Evolutionary conservation across 768 basidiomycete species (phyloP).

Genomic region (Podaxis mareebaensis): DNA sequence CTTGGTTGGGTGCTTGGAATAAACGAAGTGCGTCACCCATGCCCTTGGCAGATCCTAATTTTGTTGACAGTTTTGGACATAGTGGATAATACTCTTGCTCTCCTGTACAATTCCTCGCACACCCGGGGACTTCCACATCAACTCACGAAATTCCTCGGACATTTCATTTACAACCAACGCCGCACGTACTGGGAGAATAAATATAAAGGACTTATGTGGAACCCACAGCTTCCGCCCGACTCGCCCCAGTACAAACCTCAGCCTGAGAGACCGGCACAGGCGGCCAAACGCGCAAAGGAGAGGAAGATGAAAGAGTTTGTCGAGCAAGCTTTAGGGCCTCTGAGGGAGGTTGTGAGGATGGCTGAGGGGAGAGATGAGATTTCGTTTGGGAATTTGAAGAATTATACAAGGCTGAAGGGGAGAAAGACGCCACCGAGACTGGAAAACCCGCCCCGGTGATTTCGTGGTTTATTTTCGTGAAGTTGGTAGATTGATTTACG

Average conservation of each 20-base stretch:
- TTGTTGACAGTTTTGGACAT: slow-evolving; percentile 5
- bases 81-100: slow-evolving; percentile 70
- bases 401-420: slow-evolving; percentile 26
- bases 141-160: slow-evolving; percentile 55
- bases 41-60: slow-evolving; percentile 5
- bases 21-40: slow-evolving; percentile 44
- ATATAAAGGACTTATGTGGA: slow-evolving; percentile 14
- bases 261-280: slow-evolving; percentile 18
- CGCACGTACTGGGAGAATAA: slow-evolving; percentile 13
- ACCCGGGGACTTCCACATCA: slow-evolving; percentile 64
- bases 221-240: slow-evolving; percentile 14
- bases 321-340: slow-evolving; percentile 42
- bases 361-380: slow-evolving; percentile 57
- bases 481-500: background rate
- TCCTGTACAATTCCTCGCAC: slow-evolving; percentile 62
- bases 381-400: slow-evolving; percentile 43
- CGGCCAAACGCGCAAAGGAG: slow-evolving; percentile 12
- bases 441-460: background rate
- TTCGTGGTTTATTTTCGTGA: background rate
- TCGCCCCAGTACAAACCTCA: slow-evolving; percentile 16
- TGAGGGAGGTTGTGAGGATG: slow-evolving; percentile 57
- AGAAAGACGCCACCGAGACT: slow-evolving; percentile 10
- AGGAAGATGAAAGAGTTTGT: slow-evolving; percentile 29
- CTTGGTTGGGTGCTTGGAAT: slow-evolving; percentile 57
- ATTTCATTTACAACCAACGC: slow-evolving; percentile 37